Evolutionary conservation across 371 early-diverging fungal genomes (phyloP).

Genomic region (Blakeslea trispora): DNA sequence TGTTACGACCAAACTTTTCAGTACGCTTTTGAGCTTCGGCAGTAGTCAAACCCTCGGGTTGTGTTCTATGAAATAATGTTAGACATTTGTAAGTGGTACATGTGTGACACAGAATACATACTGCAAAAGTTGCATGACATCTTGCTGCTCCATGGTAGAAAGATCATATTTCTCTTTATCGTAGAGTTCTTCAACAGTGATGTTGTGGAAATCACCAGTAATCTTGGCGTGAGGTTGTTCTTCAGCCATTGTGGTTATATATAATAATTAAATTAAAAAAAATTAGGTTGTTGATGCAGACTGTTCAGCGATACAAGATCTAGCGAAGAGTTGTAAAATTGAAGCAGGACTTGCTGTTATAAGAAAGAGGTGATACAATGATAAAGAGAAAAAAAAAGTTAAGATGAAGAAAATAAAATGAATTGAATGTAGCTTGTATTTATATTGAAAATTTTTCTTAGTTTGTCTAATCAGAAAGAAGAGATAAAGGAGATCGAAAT

Average conservation of each 20-base stretch:
- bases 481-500: not conserved
- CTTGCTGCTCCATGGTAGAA: constrained; percentile 73
- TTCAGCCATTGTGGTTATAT: constrained; percentile 16
- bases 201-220: constrained; percentile 31
- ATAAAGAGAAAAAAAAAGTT: not conserved
- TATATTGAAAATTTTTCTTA: not conserved
- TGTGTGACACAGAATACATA: constrained; percentile 22
- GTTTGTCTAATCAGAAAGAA: not conserved
- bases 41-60: constrained; percentile 61
- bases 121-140: constrained; percentile 71
- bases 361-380: not conserved
- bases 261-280: constrained; percentile 8
- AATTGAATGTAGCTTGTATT: not conserved
- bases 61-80: constrained; percentile 37
- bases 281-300: not conserved
- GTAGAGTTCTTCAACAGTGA: constrained; percentile 72
- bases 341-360: no score
- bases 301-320: not conserved
- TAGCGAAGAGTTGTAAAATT: no score
- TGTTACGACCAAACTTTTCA: constrained; percentile 68
- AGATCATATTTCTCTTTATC: constrained; percentile 80
- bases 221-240: constrained; percentile 26
- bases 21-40: constrained; percentile 62
- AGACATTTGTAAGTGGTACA: not conserved
- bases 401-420: not conserved